Conservation (phyloP, 352 stramenopile genomes). For the Phytophthora macrochlamydospora region DNA sequence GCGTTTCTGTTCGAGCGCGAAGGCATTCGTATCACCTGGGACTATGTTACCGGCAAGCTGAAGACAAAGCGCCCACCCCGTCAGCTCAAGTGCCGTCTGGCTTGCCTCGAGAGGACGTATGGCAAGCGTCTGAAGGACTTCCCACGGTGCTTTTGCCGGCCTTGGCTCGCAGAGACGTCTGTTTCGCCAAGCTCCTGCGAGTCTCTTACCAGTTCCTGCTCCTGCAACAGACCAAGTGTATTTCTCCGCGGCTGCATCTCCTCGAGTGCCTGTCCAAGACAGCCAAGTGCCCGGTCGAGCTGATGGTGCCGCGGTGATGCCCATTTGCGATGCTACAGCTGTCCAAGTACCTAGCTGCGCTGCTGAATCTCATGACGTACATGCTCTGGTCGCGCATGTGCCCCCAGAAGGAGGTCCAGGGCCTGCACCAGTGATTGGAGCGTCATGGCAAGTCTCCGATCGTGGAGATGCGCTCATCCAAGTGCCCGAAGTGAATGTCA, state of each 20-base stretch:
- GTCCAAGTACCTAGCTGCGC: no score
- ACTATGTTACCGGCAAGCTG: not conserved
- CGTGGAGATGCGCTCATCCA: no score
- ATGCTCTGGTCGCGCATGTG: no score
- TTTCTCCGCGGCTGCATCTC: not conserved
- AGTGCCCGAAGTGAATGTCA: not conserved
- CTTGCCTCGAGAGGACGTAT: not conserved
- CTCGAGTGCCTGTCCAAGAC: not conserved
- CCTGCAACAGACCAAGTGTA: not conserved
- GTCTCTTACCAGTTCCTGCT: not conserved
- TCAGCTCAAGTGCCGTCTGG: not conserved
- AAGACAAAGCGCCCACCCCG: not conserved
- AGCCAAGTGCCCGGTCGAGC: not conserved
- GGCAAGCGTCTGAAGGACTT: not conserved
- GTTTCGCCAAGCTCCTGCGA: not conserved
- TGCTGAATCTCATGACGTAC: no score
- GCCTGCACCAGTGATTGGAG: no score
- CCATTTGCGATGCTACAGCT: no score
- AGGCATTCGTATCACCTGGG: not conserved
- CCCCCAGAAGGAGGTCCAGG: no score
- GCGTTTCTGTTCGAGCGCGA: not conserved
- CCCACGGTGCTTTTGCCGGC: not conserved
- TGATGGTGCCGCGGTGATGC: not conserved
- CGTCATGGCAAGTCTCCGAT: no score
- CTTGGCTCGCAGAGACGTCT: not conserved